Percentiles rank a stretch among this genome's conserved stretches.
These are phyloP conservation scores for Symmetrospora coprosmae DNA, from an alignment of 768 basidiomycete genomes.

Conservation along the genomic window DNA sequence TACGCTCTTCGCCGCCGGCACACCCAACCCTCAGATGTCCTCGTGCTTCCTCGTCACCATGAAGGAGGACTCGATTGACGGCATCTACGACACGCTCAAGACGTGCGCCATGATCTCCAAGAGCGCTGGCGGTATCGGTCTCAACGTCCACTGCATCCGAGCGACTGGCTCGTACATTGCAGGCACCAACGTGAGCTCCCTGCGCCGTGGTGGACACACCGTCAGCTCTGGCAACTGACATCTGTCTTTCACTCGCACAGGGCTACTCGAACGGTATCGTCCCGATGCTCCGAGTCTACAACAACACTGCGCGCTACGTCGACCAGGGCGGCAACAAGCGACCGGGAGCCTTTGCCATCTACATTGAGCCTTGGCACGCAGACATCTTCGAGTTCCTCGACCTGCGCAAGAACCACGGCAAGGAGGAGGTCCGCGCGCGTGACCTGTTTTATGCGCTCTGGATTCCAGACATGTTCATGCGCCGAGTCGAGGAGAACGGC, in stretches of 20 bases:
- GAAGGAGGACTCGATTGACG: conserved; percentile 98
- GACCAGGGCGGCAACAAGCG: conserved; percentile 99
- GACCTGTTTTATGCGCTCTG: conserved; percentile 97
- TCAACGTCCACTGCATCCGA: conserved; percentile 90
- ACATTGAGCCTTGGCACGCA: conserved; percentile 97
- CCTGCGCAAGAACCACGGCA: conserved; percentile 95
- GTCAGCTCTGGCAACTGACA: neutral
- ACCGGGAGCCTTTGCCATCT: conserved; percentile 94
- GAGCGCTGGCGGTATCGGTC: conserved; percentile 93
- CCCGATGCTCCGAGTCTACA: conserved; percentile 95
- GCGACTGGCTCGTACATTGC: conserved; percentile 95
- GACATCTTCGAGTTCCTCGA: conserved; percentile 97
- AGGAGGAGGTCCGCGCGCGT: conserved; percentile 89
- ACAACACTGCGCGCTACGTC: conserved; percentile 94
- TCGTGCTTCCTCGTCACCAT: conserved; percentile 96
- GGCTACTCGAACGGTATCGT: conserved; percentile 91
- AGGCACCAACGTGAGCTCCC: conserved; percentile 65
- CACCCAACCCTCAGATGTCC: conserved; percentile 78
- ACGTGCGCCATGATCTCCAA: conserved; percentile 98
- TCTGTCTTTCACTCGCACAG: neutral
- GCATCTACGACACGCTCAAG: conserved; percentile 97
- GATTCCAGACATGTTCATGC: conserved; percentile 98
- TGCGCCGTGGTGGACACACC: neutral
- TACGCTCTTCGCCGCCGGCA: conserved; percentile 95
- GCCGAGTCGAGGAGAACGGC: conserved; percentile 73